Base-by-base conservation (phyloP, 2,329 filamentous ascomycete genomes). In the Hymenoscyphus linearis region DNA sequence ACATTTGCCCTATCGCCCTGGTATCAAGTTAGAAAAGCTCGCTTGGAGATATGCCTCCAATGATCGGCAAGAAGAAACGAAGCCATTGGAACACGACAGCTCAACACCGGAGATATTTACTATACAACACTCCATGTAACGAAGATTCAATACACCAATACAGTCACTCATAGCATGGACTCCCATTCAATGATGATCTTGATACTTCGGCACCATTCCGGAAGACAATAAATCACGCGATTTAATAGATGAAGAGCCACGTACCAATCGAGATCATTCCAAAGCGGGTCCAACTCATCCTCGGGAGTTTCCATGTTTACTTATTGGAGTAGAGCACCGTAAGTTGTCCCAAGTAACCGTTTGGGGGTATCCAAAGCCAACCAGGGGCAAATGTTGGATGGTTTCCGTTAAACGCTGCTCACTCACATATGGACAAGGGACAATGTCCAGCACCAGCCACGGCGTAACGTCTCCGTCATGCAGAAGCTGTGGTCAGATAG, bases 301-400 rank as follows among this genome's bases (percentile, higher is more conserved):
- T 70, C 70, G 80, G 85, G 78, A 79, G 81, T 81, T 77, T 86
- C 85, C 79, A 69, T 74, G 74, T 73, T 82, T 34, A 61, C 63
- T 18, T 35, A 9, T 26, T 50, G 13, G 36, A 26, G 31, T 16
- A 10, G 13, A 14, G 37, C 18, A 14, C 14, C 22, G 55, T 57
- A 27, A 22, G 55, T 25, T 37, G 40, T 50, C 31, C 12, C 2
- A 18, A 36, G 34, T 56, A n/a, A 36, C 35, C 54, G 18, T 36
- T 22, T 34, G 26, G 55, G 55, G 25, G 10, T 27, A 16, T 25
- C 26, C 50, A 53, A 53, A 34, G 50, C 50, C 25, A 27, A 53
- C 50, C 50, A 25, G 50, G 25, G 27, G 22, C 18, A 22, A 27
- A 52, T 6, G 3, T 53, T 53, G 25, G 50, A 16, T 47, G n/a